These are phyloP conservation scores for Stephanodiscus triporus DNA, from an alignment of 108 stramenopile genomes.

Conservation along the genomic window DNA sequence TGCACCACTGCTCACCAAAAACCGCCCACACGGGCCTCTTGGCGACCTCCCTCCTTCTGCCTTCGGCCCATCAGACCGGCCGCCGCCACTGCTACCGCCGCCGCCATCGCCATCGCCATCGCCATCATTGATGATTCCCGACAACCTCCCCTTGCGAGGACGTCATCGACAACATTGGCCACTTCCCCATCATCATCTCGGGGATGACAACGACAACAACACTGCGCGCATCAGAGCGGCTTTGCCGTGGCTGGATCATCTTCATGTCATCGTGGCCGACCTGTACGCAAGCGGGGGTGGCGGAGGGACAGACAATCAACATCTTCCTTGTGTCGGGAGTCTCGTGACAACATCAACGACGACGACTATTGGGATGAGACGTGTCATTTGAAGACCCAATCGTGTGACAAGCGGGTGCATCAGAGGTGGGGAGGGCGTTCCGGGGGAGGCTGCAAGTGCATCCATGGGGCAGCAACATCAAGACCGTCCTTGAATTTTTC, in stretches of 20 bases:
- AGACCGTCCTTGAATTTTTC: slow-evolving; percentile 37
- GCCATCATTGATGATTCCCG: background rate
- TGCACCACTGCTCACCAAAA: no score
- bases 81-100: no score
- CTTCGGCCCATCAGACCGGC: slow-evolving; percentile 16
- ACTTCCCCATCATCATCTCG: background rate
- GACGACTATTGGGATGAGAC: slow-evolving; percentile 19
- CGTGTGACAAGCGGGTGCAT: slow-evolving; percentile 15
- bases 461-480: slow-evolving; percentile 25
- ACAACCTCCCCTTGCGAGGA: background rate
- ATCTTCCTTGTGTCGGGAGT: no score
- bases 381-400: slow-evolving; percentile 40
- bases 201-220: background rate
- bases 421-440: slow-evolving; percentile 36
- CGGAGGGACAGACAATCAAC: background rate
- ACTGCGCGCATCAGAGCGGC: slow-evolving; percentile 8
- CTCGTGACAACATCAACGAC: background rate
- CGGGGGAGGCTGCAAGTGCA: slow-evolving; percentile 10
- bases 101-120: background rate
- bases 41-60: slow-evolving; percentile 29
- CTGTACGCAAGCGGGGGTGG: slow-evolving; percentile 30
- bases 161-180: background rate
- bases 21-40: slow-evolving; percentile 22
- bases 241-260: slow-evolving; percentile 44
- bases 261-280: slow-evolving; percentile 28